phyloP scores from a whole-genome alignment of 805 yeast species.

The Barnettozyma populi region DNA sequence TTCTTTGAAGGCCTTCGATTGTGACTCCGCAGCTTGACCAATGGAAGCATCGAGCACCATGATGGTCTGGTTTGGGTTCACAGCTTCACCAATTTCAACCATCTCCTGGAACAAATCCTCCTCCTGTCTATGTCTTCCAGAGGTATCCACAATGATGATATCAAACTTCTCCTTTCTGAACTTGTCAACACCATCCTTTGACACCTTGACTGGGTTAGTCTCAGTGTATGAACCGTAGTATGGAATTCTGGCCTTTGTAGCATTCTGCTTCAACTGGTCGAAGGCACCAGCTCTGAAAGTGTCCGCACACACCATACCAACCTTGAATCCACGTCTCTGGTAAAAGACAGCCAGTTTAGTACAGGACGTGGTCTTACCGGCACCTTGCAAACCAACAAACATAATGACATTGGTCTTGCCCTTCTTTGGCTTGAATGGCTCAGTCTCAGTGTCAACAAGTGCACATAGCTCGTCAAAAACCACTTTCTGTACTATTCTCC shows the following conservation, averaged over 20 bases:
- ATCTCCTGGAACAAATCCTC: slow-evolving; percentile 86
- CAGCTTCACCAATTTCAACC: slow-evolving; percentile 86
- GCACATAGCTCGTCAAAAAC: slow-evolving; percentile 89
- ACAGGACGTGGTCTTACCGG: slow-evolving; percentile 97
- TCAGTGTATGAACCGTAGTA: slow-evolving; percentile 93
- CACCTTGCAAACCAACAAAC: slow-evolving; percentile 98
- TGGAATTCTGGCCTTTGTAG: slow-evolving; percentile 91
- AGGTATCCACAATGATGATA: slow-evolving; percentile 91
- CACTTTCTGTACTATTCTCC: slow-evolving; percentile 79
- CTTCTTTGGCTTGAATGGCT: slow-evolving; percentile 80
- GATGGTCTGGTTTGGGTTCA: slow-evolving; percentile 90
- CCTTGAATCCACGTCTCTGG: slow-evolving; percentile 88
- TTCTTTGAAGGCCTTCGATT: slow-evolving; percentile 90
- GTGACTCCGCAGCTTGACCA: slow-evolving; percentile 97
- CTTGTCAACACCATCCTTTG: slow-evolving; percentile 85
- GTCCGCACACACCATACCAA: slow-evolving; percentile 97
- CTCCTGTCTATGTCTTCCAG: slow-evolving; percentile 97
- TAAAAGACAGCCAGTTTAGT: slow-evolving; percentile 94
- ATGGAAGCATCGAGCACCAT: slow-evolving; percentile 97
- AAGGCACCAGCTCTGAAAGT: slow-evolving; percentile 99
- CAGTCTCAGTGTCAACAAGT: slow-evolving; percentile 64
- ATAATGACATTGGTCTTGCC: slow-evolving; percentile 75
- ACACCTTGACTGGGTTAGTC: slow-evolving; percentile 91
- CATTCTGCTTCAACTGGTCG: slow-evolving; percentile 96
- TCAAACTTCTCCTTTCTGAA: slow-evolving; percentile 90